phyloP scores from a whole-genome alignment of 73 alveolate species.

The Durusdinium trenchii region DNA sequence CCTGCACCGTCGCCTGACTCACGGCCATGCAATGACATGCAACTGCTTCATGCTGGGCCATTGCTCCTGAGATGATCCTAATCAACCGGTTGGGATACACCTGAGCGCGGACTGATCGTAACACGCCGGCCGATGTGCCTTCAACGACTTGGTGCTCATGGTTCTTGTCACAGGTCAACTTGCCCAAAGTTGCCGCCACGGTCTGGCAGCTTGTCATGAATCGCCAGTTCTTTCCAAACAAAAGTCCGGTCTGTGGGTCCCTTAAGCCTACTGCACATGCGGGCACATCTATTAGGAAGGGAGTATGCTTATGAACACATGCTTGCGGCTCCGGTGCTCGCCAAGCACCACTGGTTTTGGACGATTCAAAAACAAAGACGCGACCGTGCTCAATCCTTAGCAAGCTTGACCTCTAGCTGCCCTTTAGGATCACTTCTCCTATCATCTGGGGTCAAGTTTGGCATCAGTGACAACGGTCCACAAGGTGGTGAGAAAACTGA shows the following conservation, averaged over 20 bases:
- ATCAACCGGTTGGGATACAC: neutral
- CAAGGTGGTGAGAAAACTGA: too few relatives aligned
- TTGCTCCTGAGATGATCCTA: neutral
- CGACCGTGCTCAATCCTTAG: too few relatives aligned
- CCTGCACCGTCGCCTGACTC: neutral
- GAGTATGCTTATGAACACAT: neutral
- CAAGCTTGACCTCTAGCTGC: too few relatives aligned
- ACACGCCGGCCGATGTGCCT: neutral
- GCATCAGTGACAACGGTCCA: too few relatives aligned
- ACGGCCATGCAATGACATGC: neutral
- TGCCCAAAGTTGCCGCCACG: neutral
- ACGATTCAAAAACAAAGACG: too few relatives aligned
- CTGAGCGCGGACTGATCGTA: neutral
- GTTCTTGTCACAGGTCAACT: neutral
- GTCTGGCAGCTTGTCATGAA: neutral
- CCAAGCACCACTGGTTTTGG: conserved; percentile 6
- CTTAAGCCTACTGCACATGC: neutral
- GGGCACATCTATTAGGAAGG: neutral
- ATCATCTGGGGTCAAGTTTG: too few relatives aligned
- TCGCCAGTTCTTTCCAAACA: neutral
- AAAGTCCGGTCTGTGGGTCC: neutral
- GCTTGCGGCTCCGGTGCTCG: neutral
- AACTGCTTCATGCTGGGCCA: neutral
- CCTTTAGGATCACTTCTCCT: too few relatives aligned
- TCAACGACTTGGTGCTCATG: neutral